Base-by-base conservation (phyloP, 2,329 filamentous ascomycete species). In the Cyanodermella asteris region DNA sequence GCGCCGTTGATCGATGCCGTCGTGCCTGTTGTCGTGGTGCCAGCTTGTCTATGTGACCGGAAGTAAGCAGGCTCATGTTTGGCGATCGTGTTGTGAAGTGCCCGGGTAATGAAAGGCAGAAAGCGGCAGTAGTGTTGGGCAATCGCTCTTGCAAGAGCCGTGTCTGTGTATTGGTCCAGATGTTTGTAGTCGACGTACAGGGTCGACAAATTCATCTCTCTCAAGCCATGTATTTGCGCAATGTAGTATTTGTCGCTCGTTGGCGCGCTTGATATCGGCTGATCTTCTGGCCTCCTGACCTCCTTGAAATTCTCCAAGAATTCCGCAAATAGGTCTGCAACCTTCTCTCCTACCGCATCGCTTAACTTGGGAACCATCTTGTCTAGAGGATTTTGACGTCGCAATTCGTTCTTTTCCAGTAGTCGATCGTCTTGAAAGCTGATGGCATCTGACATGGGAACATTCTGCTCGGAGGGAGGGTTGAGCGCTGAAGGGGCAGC, bases 31-130 rank as follows among this genome's bases (percentile, higher is more conserved):
- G 71, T 60, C 27, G 67, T 71, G 31, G 73, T 75, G 10, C 73
- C 74, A 23, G 72, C 68, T 46, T 91, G 81, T 26, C 80, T 69
- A 55, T 94, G 84, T 42, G 90, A 75, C 38, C 77, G 67, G 53
- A 91, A 94, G 53, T 94, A 97, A 43, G 75, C 64, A 5, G 87
- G 78, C 47, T 93, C 84, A 51, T 93, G 74, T 52, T 91, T 91
- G 36, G 78, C 73, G 38, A 97, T 90, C 50, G 91, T 68, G 41
- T 81, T 90, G 53, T 97, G 81, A 21, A 97, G 57, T 14, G 74
- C 82, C 34, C 75, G 69, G 13, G 76, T 80, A 40, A 97, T 65
- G 46, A 87, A 97, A 3, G 87, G 87, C 13, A 90, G 61, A 45
- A 91, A 91, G 36, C 87, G 77, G 49, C 93, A 94, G 56, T 93